Evolutionary conservation across 306 rosid species (phyloP).

Genomic region (Quercus cerris): DNA sequence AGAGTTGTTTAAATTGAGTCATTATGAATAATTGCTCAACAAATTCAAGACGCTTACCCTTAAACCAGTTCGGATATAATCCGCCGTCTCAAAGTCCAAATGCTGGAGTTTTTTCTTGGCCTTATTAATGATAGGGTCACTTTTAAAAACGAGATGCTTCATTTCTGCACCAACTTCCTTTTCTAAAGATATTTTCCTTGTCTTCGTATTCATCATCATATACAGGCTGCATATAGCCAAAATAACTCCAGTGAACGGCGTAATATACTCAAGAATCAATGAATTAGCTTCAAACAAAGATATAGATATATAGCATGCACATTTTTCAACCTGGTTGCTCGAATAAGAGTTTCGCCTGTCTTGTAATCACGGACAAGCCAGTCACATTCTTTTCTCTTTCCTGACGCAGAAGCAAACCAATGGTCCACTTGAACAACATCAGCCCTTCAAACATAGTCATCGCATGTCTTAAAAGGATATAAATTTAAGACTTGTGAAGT

Average conservation of each 20-base stretch:
- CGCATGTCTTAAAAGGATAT: neutral
- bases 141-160: neutral
- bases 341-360: neutral
- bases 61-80: conserved; percentile 12
- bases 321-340: neutral
- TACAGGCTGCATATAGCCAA: conserved; percentile 2
- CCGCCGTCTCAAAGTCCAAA: neutral
- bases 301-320: too few relatives aligned
- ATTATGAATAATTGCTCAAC: neutral
- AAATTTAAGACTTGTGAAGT: too few relatives aligned
- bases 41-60: neutral
- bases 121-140: conserved; percentile 15
- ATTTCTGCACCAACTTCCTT: conserved; percentile 19
- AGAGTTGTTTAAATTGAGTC: neutral
- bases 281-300: too few relatives aligned
- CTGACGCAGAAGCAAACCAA: neutral
- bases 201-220: conserved; percentile 19
- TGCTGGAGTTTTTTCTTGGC: neutral
- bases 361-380: neutral
- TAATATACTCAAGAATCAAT: too few relatives aligned
- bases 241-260: neutral
- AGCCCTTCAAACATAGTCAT: conserved; percentile 1
- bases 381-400: neutral
- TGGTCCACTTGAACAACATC: conserved; percentile 9
- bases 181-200: conserved; percentile 15